Percentiles rank a stretch among this genome's conserved stretches.
These are phyloP conservation scores for Dentipellis sp. DNA, from an alignment of 768 basidiomycete species.

Conservation along the genomic window DNA sequence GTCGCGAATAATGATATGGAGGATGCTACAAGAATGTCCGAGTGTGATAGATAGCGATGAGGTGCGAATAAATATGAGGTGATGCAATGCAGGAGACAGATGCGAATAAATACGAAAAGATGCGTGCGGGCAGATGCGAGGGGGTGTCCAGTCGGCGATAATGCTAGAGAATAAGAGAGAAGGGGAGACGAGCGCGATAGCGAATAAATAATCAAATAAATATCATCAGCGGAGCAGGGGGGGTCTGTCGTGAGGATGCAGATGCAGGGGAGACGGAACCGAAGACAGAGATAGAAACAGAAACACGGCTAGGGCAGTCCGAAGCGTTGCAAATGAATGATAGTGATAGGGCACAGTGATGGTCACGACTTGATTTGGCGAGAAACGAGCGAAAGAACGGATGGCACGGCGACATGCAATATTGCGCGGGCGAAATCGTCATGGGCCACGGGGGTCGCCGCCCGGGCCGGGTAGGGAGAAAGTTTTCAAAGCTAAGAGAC, in stretches of 20 bases:
- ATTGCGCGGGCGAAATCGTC: too few relatives aligned
- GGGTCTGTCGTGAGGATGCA: neutral
- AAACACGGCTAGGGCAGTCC: conserved; percentile 6
- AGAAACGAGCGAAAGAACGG: neutral
- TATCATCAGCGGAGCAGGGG: neutral
- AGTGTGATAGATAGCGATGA: neutral
- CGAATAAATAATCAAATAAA: conserved; percentile 1
- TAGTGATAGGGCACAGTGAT: neutral
- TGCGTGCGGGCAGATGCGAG: neutral
- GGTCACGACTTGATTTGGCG: too few relatives aligned
- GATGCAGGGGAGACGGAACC: neutral
- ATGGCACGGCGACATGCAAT: neutral
- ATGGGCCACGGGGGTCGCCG: too few relatives aligned
- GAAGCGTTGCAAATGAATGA: conserved; percentile 4
- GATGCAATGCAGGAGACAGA: too few relatives aligned
- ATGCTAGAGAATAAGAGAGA: neutral
- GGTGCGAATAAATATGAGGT: neutral
- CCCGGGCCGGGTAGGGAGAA: too few relatives aligned
- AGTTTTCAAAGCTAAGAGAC: neutral
- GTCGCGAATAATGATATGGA: neutral
- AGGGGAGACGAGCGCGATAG: neutral
- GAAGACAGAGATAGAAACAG: conserved; percentile 7
- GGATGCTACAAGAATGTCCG: neutral
- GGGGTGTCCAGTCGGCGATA: neutral
- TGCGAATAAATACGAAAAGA: neutral